Conservation (phyloP, 78 protist genomes). For the Bigelowiella natans region DNA sequence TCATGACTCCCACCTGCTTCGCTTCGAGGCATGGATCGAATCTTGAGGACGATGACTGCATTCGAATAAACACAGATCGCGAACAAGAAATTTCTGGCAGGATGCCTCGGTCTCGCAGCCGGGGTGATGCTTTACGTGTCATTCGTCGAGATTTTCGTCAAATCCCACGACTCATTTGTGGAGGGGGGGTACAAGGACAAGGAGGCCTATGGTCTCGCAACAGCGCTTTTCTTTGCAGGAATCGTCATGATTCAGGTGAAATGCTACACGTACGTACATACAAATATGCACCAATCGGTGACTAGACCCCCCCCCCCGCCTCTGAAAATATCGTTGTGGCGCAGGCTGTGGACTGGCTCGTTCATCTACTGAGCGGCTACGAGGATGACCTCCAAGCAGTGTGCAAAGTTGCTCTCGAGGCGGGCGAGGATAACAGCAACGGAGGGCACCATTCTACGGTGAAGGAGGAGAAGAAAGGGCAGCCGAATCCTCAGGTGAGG, state of each 20-base stretch:
- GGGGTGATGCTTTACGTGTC: constrained; percentile 64
- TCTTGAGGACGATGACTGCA: not conserved
- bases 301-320: too few species aligned
- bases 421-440: too few species aligned
- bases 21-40: too few species aligned
- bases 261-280: too few species aligned
- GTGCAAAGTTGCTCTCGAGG: not conserved
- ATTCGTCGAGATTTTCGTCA: constrained; percentile 47
- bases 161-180: not conserved
- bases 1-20: too few species aligned
- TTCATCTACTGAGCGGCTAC: not conserved
- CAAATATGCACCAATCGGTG: too few species aligned
- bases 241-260: not conserved
- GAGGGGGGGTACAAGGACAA: not conserved
- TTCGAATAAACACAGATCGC: not conserved
- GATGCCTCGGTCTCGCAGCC: constrained; percentile 34
- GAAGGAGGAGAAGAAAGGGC: too few species aligned
- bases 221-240: constrained; percentile 40
- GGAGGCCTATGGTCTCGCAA: constrained; percentile 1
- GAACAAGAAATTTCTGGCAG: constrained; percentile 13
- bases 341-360: constrained; percentile 3
- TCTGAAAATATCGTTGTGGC: too few species aligned
- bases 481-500: too few species aligned
- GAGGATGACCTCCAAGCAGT: not conserved
- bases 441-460: too few species aligned